These are phyloP conservation scores for Phialophora expanda DNA, from an alignment of 2,329 filamentous ascomycete species.

Conservation along the genomic window DNA sequence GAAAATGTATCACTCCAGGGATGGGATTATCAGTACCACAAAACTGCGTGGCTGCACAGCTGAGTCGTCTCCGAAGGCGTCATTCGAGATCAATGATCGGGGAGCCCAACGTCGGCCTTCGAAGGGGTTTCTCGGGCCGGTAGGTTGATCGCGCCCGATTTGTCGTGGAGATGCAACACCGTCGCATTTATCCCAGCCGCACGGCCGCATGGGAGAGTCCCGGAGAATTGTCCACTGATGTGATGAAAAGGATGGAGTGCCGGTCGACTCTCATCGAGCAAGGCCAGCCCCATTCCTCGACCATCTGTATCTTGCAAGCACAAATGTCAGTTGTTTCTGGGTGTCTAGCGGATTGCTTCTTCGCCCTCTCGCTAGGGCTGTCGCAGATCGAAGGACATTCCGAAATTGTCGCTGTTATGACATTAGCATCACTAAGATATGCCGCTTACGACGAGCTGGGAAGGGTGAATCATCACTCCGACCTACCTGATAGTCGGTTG, in stretches of 20 bases:
- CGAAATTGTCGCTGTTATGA: conserved; percentile 55
- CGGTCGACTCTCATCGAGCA: conserved; percentile 36
- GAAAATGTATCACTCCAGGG: not conserved
- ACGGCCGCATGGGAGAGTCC: not conserved
- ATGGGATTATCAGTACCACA: not conserved
- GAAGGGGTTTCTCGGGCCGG: not conserved
- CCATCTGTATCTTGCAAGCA: conserved; percentile 61
- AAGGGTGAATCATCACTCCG: conserved; percentile 39
- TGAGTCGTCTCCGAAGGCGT: not conserved
- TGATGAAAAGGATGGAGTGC: not conserved
- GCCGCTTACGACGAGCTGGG: not conserved
- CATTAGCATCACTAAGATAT: not conserved
- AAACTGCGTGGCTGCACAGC: not conserved
- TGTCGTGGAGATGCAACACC: not conserved
- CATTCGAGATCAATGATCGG: not conserved
- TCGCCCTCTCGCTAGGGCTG: conserved; percentile 55
- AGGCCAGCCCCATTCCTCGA: conserved; percentile 51
- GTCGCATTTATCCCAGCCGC: not conserved
- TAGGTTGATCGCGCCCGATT: not conserved
- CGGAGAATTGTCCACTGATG: not conserved
- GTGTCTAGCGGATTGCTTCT: conserved; percentile 52
- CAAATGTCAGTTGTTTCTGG: conserved; percentile 54
- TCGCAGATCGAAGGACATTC: conserved; percentile 57
- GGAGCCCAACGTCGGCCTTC: not conserved
- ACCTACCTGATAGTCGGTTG: conserved; percentile 61